phyloP scores from a whole-genome alignment of 2,329 filamentous ascomycete species.

The Xylariales sp. region DNA sequence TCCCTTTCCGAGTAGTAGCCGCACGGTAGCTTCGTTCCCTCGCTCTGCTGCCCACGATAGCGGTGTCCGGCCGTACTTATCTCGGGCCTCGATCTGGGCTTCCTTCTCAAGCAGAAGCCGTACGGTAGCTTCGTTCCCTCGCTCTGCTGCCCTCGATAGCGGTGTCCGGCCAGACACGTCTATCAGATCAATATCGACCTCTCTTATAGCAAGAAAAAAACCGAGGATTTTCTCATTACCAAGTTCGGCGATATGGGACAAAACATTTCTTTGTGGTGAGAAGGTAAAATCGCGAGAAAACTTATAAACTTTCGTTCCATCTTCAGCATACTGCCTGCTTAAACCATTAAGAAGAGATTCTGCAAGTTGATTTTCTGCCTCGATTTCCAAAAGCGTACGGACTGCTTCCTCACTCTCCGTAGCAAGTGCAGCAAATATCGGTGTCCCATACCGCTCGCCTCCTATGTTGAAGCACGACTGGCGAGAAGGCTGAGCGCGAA shows the following conservation, averaged over 20 bases:
- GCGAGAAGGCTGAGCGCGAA: not conserved
- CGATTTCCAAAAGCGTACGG: not conserved
- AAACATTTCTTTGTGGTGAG: not conserved
- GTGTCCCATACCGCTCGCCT: constrained; percentile 1
- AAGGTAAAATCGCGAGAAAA: not conserved
- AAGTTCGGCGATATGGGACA: not conserved
- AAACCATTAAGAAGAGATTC: not conserved
- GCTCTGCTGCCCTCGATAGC: not conserved
- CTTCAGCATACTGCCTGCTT: too few species aligned
- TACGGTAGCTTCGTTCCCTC: not conserved
- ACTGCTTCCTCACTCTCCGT: not conserved
- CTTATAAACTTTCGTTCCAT: too few species aligned
- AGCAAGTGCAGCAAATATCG: constrained; percentile 3
- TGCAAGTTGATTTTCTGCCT: too few species aligned
- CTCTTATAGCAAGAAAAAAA: too few species aligned
- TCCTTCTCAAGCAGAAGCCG: not conserved
- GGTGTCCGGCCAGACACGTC: not conserved
- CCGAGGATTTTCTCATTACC: not conserved
- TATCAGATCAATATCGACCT: not conserved
- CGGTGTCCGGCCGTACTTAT: not conserved
- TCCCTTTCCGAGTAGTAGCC: not conserved
- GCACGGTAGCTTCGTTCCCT: not conserved
- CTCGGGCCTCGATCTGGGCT: not conserved
- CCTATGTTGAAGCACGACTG: not conserved
- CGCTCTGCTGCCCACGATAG: not conserved